Base-by-base conservation (phyloP, 805 yeast genomes). In the Saturnispora sekii region DNA sequence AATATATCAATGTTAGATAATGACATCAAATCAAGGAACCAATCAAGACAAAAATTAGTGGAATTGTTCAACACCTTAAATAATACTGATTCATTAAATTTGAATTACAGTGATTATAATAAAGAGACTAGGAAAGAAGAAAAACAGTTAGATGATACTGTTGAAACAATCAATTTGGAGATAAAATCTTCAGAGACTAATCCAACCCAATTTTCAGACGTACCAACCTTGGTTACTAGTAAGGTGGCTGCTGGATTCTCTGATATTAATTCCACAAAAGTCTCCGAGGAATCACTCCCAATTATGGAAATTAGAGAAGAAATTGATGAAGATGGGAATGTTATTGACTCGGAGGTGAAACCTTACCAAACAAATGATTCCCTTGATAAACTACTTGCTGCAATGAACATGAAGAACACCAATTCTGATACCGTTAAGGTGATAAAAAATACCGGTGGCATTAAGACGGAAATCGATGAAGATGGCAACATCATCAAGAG, bases 291-390 rank as follows among this genome's bases (percentile, higher is more conserved):
- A 12, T 77, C 70, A 1, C 54, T 79, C 2, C 88, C 86, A 1
- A 66, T 84, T 18, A 77, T 87, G 78, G 96, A 88, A 46, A 89
- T 89, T 17, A 70, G 79, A 43, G 97, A 88, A 57, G 84, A 79
- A 43, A 61, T 89, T 33, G 96, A 88, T 60, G 96, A 85, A 1
- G 79, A 84, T n/a, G 96, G 79, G 0, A 77, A 84, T 48, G 70
- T 88, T 1, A 57, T 83, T 1, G 60, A 49, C 11, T 57, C 76
- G n/a, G 52, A 65, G 3, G 65, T 77, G 3, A 64, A 64, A 29
- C 74, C 75, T 0, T 57, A 53, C 28, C 47, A 42, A 2, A 32
- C 45, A 4, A n/a, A 43, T 12, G 49, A 45, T 16, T 17, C 26
- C 10, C 28, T 45, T 17, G 21, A 47, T 2, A 38, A 45, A 26